Evolutionary conservation across 768 basidiomycete species (phyloP).

Genomic region (Russula vinacea): DNA sequence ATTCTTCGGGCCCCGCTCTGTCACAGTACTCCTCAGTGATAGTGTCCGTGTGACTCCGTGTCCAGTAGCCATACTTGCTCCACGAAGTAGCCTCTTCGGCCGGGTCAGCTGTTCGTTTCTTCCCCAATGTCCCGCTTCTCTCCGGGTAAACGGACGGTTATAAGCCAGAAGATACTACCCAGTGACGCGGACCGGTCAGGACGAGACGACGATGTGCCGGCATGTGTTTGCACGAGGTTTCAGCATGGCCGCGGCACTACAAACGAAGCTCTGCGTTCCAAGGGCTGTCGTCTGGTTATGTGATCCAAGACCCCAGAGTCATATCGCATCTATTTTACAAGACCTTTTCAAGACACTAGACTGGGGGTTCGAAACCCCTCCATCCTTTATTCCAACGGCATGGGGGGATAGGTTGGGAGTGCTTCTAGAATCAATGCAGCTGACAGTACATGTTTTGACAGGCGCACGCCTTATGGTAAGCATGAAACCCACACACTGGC

Average conservation of each 20-base stretch:
- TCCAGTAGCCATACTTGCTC: background rate
- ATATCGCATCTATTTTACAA: background rate
- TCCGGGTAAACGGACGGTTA: background rate
- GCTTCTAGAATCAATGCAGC: background rate
- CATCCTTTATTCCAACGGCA: background rate
- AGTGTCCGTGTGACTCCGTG: background rate
- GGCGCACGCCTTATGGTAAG: background rate
- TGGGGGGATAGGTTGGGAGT: background rate
- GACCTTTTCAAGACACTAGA: background rate
- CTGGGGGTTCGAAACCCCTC: background rate
- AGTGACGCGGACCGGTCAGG: background rate
- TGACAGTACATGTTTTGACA: background rate
- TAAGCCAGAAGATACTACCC: too few relatives aligned
- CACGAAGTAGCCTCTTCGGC: background rate
- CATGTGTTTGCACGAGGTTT: background rate
- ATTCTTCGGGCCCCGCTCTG: background rate
- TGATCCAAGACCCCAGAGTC: background rate
- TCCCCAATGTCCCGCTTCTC: background rate
- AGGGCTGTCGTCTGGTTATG: too few relatives aligned
- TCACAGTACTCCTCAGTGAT: background rate
- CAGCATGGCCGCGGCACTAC: background rate
- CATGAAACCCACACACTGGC: background rate
- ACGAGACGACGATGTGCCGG: background rate
- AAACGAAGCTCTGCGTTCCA: too few relatives aligned
- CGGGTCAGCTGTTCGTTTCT: too few relatives aligned